Percentiles rank a stretch among this genome's conserved stretches.
phyloP scores from a whole-genome alignment of 768 basidiomycete species.

The Boletus reticulatus region DNA sequence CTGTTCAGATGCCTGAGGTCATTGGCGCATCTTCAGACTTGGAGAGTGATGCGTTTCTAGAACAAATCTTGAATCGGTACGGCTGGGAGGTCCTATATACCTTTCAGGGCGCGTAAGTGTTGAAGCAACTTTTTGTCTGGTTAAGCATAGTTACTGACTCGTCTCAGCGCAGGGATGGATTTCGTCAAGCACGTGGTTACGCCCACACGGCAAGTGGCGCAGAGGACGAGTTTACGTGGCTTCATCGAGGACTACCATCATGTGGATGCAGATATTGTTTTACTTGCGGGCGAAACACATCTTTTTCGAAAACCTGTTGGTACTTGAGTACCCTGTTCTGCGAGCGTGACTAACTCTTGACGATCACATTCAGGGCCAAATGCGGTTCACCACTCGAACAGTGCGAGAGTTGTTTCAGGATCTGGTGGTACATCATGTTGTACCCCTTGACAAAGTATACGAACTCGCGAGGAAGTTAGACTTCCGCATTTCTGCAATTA shows the following conservation, averaged over 20 bases:
- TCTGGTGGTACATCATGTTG: slow-evolving; percentile 24
- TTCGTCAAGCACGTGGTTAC: slow-evolving; percentile 38
- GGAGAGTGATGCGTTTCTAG: slow-evolving; percentile 28
- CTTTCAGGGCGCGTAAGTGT: slow-evolving; percentile 39
- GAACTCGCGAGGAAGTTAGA: slow-evolving; percentile 24
- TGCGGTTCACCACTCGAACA: slow-evolving; percentile 24
- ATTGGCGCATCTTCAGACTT: slow-evolving; percentile 6
- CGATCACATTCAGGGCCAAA: slow-evolving; percentile 18
- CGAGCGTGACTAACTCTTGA: not conserved
- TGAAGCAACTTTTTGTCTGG: not conserved
- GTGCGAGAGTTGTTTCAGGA: slow-evolving; percentile 20
- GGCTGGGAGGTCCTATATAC: slow-evolving; percentile 42
- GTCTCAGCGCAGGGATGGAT: slow-evolving; percentile 37
- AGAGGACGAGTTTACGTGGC: slow-evolving; percentile 33
- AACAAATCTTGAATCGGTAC: slow-evolving; percentile 28
- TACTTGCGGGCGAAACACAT: slow-evolving; percentile 41
- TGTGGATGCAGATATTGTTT: slow-evolving; percentile 33
- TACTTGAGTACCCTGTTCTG: not conserved
- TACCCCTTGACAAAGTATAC: slow-evolving; percentile 23
- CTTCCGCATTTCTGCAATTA: slow-evolving; percentile 21
- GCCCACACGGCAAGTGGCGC: slow-evolving; percentile 34
- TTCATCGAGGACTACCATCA: slow-evolving; percentile 37
- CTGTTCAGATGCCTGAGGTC: slow-evolving; percentile 17
- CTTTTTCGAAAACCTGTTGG: slow-evolving; percentile 27
- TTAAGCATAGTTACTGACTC: slow-evolving; percentile 10